Evolutionary conservation across 75 land plant species (phyloP).

Genomic region (Isoetes taiwanensis): DNA sequence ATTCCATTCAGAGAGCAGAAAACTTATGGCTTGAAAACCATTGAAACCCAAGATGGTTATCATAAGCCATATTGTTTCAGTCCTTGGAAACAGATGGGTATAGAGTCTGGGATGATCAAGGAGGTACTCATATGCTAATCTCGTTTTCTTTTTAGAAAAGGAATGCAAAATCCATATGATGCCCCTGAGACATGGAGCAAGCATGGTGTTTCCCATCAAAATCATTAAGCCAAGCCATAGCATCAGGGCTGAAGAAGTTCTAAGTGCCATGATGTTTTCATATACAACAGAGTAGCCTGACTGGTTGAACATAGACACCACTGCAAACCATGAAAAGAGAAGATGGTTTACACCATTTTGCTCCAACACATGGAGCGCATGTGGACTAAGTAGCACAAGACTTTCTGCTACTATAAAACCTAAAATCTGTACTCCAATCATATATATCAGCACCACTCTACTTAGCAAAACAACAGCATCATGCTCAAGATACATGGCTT

Average conservation of each 20-base stretch:
- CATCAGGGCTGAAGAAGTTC: background rate
- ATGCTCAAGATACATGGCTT: too few relatives aligned
- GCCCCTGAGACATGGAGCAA: background rate
- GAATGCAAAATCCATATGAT: background rate
- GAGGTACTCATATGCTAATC: background rate
- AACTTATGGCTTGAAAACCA: background rate
- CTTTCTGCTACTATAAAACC: too few relatives aligned
- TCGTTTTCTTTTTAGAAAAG: too few relatives aligned
- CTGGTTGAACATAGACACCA: background rate
- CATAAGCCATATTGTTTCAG: background rate
- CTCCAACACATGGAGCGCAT: background rate
- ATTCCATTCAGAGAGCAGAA: background rate
- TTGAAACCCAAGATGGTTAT: conserved; percentile 3
- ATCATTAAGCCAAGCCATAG: background rate
- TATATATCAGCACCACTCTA: too few relatives aligned
- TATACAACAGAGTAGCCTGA: background rate
- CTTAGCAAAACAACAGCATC: too few relatives aligned
- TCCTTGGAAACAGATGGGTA: conserved; percentile 1
- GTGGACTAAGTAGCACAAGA: too few relatives aligned
- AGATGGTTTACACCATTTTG: background rate
- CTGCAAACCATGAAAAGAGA: background rate
- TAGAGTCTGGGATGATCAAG: background rate
- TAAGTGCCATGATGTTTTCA: background rate
- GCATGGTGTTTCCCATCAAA: background rate
- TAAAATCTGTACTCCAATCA: too few relatives aligned